These are phyloP conservation scores for Alternaria sp. DNA, from an alignment of 2,329 filamentous ascomycete species.

Conservation along the genomic window DNA sequence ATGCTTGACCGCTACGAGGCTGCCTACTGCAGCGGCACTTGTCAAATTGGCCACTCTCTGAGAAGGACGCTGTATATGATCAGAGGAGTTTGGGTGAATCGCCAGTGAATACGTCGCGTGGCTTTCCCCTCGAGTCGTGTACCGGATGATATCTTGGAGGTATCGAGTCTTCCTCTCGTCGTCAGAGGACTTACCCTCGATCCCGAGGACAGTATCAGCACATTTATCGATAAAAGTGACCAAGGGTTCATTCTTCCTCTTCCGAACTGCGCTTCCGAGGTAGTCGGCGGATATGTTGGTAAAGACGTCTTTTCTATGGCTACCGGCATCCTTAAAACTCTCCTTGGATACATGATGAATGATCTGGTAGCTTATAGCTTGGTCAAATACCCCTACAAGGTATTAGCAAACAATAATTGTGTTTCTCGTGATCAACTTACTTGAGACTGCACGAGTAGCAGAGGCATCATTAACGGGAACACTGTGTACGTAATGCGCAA, in stretches of 20 bases:
- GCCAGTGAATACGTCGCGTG: not conserved
- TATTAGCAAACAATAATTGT: not conserved
- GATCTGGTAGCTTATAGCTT: not conserved
- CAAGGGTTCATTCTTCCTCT: not conserved
- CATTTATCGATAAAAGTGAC: not conserved
- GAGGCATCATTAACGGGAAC: not conserved
- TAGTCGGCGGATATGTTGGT: not conserved
- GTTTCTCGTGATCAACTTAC: not conserved
- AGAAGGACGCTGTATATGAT: not conserved
- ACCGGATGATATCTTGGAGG: not conserved
- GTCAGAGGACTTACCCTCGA: not conserved
- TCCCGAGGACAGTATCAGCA: not conserved
- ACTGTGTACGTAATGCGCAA: not conserved
- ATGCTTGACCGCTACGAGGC: not conserved
- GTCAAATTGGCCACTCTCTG: not conserved
- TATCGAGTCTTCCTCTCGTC: not conserved
- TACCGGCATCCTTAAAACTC: not conserved
- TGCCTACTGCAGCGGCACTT: not conserved
- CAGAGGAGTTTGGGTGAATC: not conserved
- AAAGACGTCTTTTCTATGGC: too few species aligned
- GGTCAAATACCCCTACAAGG: not conserved
- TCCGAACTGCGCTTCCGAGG: not conserved
- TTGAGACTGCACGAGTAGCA: not conserved
- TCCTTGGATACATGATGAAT: not conserved
- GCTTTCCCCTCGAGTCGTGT: not conserved